Evolutionary conservation across 768 basidiomycete genomes (phyloP).

Genomic region (Mycena venus): DNA sequence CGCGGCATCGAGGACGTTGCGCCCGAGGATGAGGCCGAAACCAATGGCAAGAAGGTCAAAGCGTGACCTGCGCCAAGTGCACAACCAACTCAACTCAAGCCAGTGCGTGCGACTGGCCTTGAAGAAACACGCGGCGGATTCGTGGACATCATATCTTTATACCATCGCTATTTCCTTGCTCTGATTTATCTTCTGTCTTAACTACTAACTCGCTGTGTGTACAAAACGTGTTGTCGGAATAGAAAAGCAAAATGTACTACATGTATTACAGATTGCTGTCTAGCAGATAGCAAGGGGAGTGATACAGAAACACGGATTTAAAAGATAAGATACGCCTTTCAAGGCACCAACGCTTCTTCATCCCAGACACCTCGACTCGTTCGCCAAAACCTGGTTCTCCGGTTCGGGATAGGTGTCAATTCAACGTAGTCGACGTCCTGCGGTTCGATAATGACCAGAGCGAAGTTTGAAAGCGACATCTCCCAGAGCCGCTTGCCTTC

Average conservation of each 20-base stretch:
- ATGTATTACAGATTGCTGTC: slow-evolving; percentile 13
- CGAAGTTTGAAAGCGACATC: slow-evolving; percentile 74
- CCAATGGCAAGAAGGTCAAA: slow-evolving; percentile 56
- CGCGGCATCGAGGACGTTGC: slow-evolving; percentile 49
- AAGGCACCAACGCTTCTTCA: slow-evolving; percentile 78
- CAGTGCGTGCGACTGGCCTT: neutral
- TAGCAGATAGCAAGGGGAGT: neutral
- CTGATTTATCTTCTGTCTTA: slow-evolving; percentile 19
- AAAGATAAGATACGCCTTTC: slow-evolving; percentile 25
- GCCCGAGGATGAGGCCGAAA: slow-evolving; percentile 42
- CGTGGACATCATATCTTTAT: slow-evolving; percentile 32
- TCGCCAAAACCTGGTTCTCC: slow-evolving; percentile 67
- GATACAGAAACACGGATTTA: neutral
- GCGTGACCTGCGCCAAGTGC: slow-evolving; percentile 51
- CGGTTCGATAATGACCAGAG: slow-evolving; percentile 80
- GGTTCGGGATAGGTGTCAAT: slow-evolving; percentile 68
- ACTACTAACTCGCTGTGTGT: slow-evolving; percentile 14
- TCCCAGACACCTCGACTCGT: slow-evolving; percentile 62
- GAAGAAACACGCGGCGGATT: slow-evolving; percentile 23
- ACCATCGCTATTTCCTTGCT: slow-evolving; percentile 26
- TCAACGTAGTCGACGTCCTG: slow-evolving; percentile 78
- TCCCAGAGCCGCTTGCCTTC: slow-evolving; percentile 63
- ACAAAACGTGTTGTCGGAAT: slow-evolving; percentile 27
- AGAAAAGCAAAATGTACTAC: slow-evolving; percentile 23
- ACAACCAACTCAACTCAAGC: neutral